A percentile compares a stretch with the other conserved stretches of the same genome.
Conservation (phyloP, 768 basidiomycete genomes). For the Xerocomellus amylosporus region DNA sequence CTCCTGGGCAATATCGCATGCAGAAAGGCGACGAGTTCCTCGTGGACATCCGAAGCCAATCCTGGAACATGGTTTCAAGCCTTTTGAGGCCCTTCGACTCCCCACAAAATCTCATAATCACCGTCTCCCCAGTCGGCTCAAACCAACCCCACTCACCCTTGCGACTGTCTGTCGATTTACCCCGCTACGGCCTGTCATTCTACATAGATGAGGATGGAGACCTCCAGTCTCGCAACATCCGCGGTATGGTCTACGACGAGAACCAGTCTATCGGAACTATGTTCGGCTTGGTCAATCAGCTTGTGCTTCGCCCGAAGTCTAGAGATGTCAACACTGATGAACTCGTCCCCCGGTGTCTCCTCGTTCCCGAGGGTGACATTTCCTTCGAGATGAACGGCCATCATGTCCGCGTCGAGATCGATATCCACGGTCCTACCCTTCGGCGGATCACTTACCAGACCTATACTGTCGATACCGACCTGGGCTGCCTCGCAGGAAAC, state of each 20-base stretch:
- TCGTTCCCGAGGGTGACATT: conserved; percentile 39
- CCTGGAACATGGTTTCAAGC: conserved; percentile 28
- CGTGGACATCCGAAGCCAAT: conserved; percentile 26
- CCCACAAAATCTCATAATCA: conserved; percentile 23
- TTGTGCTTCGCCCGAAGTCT: conserved; percentile 37
- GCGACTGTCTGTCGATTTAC: conserved; percentile 33
- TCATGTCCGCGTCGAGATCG: conserved; percentile 18
- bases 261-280: conserved; percentile 43
- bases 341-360: conserved; percentile 25
- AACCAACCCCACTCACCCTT: background rate
- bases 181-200: conserved; percentile 43
- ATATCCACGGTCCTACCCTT: background rate
- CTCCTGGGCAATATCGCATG: conserved; percentile 8
- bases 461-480: conserved; percentile 30
- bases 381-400: conserved; percentile 7
- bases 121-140: background rate
- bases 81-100: conserved; percentile 26
- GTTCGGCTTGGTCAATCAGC: conserved; percentile 40
- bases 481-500: conserved; percentile 31
- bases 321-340: background rate
- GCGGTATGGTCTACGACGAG: conserved; percentile 41
- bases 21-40: conserved; percentile 9
- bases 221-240: conserved; percentile 41
- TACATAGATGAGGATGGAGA: conserved; percentile 31
- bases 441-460: conserved; percentile 22